These are phyloP conservation scores for Emiliania huxleyi DNA, from an alignment of 78 protist genomes.

Conservation along the genomic window DNA sequence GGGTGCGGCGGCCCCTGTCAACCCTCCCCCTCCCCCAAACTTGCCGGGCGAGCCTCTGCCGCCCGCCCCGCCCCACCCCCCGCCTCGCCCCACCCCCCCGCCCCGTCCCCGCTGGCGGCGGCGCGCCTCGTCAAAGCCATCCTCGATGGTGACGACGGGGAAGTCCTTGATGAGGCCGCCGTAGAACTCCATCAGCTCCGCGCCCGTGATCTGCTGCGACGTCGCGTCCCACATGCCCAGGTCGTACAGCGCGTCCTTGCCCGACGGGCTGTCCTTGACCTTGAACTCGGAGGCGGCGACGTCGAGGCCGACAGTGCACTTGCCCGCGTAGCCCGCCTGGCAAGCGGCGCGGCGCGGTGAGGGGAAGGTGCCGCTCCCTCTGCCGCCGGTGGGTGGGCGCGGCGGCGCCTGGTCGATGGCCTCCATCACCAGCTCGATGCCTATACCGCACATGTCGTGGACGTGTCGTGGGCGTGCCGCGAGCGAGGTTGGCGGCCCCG, in stretches of 20 bases:
- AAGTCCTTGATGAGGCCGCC: neutral
- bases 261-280: conserved; percentile 42
- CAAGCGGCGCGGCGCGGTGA: too few relatives aligned
- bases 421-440: conserved; percentile 81
- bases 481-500: too few relatives aligned
- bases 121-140: conserved; percentile 90
- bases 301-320: conserved; percentile 80
- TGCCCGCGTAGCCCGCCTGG: conserved; percentile 85
- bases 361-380: too few relatives aligned
- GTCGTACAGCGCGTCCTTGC: conserved; percentile 77
- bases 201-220: neutral
- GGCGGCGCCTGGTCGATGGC: conserved; percentile 94
- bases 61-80: too few relatives aligned
- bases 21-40: too few relatives aligned
- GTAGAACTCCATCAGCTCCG: conserved; percentile 67
- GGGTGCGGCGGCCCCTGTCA: too few relatives aligned
- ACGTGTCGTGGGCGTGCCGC: too few relatives aligned
- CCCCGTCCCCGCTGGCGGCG: too few relatives aligned
- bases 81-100: too few relatives aligned
- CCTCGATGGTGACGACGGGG: conserved; percentile 93
- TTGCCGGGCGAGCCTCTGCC: too few relatives aligned
- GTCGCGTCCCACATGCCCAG: conserved; percentile 49
- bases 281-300: conserved; percentile 96
- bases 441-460: too few relatives aligned
- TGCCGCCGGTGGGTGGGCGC: too few relatives aligned